These are phyloP conservation scores for Fraxinus paxiana DNA, from an alignment of 305 asterid species.

Conservation along the genomic window DNA sequence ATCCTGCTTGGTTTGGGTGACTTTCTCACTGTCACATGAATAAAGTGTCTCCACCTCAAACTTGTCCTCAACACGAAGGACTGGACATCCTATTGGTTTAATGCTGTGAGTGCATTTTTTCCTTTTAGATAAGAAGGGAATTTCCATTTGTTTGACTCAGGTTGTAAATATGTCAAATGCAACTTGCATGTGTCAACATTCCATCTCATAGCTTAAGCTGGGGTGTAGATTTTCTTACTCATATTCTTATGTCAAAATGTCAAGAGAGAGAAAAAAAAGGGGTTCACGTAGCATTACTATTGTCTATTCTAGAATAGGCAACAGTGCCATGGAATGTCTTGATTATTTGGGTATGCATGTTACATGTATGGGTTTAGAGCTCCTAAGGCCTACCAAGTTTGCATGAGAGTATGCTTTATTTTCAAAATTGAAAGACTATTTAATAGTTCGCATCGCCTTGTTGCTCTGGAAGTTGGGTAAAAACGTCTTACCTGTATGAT, in stretches of 20 bases:
- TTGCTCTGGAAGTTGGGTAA: conserved; percentile 5
- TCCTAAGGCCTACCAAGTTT: conserved; percentile 8
- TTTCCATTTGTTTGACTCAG: not conserved
- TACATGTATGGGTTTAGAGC: conserved; percentile 11
- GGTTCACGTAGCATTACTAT: not conserved
- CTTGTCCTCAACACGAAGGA: not conserved
- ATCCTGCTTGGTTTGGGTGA: not conserved
- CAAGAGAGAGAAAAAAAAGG: not conserved
- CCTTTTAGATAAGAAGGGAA: not conserved
- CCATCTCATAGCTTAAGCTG: not conserved
- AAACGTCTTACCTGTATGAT: not conserved
- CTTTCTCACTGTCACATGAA: not conserved
- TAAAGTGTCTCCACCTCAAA: not conserved
- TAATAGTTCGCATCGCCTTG: not conserved
- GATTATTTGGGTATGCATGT: conserved; percentile 3
- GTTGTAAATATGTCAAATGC: not conserved
- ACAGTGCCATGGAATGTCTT: not conserved
- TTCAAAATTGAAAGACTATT: not conserved
- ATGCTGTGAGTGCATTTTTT: conserved; percentile 5
- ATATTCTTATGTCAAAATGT: not conserved
- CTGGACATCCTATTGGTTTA: not conserved
- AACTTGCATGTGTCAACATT: conserved; percentile 7
- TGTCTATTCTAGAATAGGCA: not conserved
- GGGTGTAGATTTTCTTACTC: not conserved
- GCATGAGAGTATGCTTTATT: not conserved